Conservation (phyloP, 108 stramenopile species). For the Stephanodiscus triporus region DNA sequence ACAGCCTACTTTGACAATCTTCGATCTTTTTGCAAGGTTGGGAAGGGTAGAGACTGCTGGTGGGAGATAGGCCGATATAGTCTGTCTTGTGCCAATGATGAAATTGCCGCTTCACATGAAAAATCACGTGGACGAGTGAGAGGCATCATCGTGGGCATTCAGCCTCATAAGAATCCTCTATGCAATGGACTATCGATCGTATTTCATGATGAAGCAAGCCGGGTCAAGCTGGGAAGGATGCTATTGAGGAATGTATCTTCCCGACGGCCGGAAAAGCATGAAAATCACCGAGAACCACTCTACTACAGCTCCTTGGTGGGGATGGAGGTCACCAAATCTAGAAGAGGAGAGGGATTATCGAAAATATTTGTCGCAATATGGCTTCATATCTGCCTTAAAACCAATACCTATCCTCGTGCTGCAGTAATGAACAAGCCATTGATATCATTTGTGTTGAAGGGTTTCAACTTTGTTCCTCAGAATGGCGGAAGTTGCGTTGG, state of each 20-base stretch:
- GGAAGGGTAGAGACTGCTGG: slow-evolving; percentile 49
- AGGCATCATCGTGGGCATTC: slow-evolving; percentile 40
- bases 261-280: neutral
- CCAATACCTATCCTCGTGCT: slow-evolving; percentile 45
- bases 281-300: neutral
- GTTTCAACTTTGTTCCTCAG: slow-evolving; percentile 47
- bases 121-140: neutral
- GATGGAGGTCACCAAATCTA: slow-evolving; percentile 39
- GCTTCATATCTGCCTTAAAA: slow-evolving; percentile 41
- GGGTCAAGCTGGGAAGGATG: slow-evolving; percentile 43
- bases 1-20: slow-evolving; percentile 40
- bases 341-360: slow-evolving; percentile 48
- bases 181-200: slow-evolving; percentile 50
- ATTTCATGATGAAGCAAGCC: slow-evolving; percentile 26
- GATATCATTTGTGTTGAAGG: slow-evolving; percentile 36
- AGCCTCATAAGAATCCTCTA: slow-evolving; percentile 50
- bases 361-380: slow-evolving; percentile 48
- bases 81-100: neutral
- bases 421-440: slow-evolving; percentile 55
- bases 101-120: neutral
- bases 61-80: slow-evolving; percentile 48
- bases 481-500: slow-evolving; percentile 34
- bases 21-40: slow-evolving; percentile 34
- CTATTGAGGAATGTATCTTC: slow-evolving; percentile 42
- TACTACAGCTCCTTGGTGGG: slow-evolving; percentile 47